A percentile compares a stretch with the other conserved stretches of the same genome.
Evolutionary conservation across 2,329 filamentous ascomycete species (phyloP).

Genomic region (Pestalotiopsis sp.): DNA sequence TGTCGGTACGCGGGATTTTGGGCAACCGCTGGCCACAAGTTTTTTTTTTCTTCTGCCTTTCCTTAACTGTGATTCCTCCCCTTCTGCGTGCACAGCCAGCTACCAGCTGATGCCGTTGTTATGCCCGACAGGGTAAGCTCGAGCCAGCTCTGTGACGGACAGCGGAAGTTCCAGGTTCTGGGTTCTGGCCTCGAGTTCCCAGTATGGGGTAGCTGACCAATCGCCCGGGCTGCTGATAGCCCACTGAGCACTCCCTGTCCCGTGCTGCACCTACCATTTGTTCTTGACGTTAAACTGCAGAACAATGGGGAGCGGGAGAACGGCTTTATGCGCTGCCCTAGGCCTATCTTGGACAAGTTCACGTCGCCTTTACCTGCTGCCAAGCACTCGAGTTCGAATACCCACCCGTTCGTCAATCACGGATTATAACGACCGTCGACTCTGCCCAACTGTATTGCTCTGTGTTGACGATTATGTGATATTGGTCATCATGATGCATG

Average conservation of each 20-base stretch:
- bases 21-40: not conserved
- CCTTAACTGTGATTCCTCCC: not conserved
- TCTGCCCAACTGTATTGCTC: too few species aligned
- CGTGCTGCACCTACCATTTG: not conserved
- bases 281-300: slow-evolving; percentile 3
- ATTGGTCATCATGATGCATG: too few species aligned
- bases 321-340: not conserved
- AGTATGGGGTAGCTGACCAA: not conserved
- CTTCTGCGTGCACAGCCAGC: not conserved
- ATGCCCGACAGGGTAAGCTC: slow-evolving; percentile 9
- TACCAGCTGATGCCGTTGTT: slow-evolving; percentile 1
- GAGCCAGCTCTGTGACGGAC: slow-evolving; percentile 5
- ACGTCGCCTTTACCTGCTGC: not conserved
- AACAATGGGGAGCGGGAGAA: not conserved
- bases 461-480: too few species aligned
- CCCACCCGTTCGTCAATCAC: not conserved
- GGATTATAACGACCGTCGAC: not conserved
- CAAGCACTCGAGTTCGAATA: not conserved
- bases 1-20: not conserved
- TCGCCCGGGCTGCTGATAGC: not conserved
- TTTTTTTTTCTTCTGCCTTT: not conserved
- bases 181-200: not conserved
- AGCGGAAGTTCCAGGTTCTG: not conserved
- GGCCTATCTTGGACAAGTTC: not conserved
- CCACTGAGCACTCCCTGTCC: not conserved